phyloP scores from a whole-genome alignment of 129 eudicot species.

The Gnaphalium uliginosum region DNA sequence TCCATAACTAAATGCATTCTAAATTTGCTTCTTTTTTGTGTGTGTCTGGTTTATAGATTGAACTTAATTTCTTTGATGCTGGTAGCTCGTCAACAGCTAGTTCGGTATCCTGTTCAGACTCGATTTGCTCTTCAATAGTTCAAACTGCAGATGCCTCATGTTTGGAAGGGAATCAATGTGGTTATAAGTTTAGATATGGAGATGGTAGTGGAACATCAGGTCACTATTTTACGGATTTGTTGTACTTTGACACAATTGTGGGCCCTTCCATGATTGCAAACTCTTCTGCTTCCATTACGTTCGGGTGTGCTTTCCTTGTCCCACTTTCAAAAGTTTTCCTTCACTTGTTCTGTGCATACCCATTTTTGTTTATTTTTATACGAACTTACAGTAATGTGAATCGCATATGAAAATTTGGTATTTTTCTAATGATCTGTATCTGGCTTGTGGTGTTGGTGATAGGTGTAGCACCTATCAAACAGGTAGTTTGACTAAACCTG shows the following conservation, averaged over 20 bases:
- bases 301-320: slow-evolving; percentile 59
- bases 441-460: slow-evolving; percentile 29
- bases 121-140: slow-evolving; percentile 58
- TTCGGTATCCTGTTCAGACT: slow-evolving; percentile 75
- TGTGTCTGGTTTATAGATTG: slow-evolving; percentile 45
- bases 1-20: slow-evolving; percentile 5
- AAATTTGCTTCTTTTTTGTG: neutral
- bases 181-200: slow-evolving; percentile 73
- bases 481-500: slow-evolving; percentile 84
- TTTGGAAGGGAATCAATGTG: slow-evolving; percentile 66
- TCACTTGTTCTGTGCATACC: neutral
- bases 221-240: slow-evolving; percentile 71
- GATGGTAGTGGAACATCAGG: slow-evolving; percentile 98
- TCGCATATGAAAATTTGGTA: slow-evolving; percentile 4
- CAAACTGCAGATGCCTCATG: slow-evolving; percentile 72
- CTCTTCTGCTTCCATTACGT: slow-evolving; percentile 83
- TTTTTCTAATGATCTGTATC: slow-evolving; percentile 6
- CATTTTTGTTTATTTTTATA: no score
- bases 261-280: slow-evolving; percentile 72
- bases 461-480: slow-evolving; percentile 94
- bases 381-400: neutral
- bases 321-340: slow-evolving; percentile 9
- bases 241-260: slow-evolving; percentile 71
- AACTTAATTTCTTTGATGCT: slow-evolving; percentile 66
- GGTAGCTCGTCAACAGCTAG: slow-evolving; percentile 76